Base-by-base conservation (phyloP, 2,329 filamentous ascomycete species). In the Cercospora sesami region DNA sequence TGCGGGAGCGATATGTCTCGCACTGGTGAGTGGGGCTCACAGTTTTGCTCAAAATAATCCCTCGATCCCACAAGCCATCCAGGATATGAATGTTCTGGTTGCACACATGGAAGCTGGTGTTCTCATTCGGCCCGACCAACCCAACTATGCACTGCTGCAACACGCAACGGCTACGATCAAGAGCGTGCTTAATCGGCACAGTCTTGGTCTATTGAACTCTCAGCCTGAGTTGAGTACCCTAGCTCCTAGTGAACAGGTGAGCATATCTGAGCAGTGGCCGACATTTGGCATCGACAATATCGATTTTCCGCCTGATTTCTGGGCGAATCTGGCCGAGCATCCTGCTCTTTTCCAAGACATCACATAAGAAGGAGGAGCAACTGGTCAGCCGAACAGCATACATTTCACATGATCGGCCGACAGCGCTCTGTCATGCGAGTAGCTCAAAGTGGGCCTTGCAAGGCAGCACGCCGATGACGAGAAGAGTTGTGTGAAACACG, bases 221-320 rank as follows among this genome's bases (percentile, higher is more conserved):
- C 45, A 55, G 57, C 57, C 21, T 28, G 53, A 33, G 48, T 9
- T 58, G 16, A 39, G 39, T 30, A 65, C 60, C 14, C 55, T 33
- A 21, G 28, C 6, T 6, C n/a, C 28, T 33, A n/a, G 30, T 21
- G 58, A 60, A 5, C 30, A 42, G 6, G 14, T 65, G 26, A 36
- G 51, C 9, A 23, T 57, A 16, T 12, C 26, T 5, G 66, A 60
- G 33, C 61, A 58, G 8, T 71, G 68, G 69, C 57, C 58, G 9
- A 28, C 42, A 8, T 45, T 68, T 26, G 61, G 45, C 8, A 31
- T 42, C 9, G 53, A 64, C 1, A 59, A 18, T 14, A 16, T 64
- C 5, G 75, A 77, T 60, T 77, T 78, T 66, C 75, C 78, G 62
- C 62, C 73, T 0, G 75, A 75, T 28, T 78, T 78, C 39, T 78